Conservation (phyloP, 257 asterid species). For the Penstemon newberryi region DNA sequence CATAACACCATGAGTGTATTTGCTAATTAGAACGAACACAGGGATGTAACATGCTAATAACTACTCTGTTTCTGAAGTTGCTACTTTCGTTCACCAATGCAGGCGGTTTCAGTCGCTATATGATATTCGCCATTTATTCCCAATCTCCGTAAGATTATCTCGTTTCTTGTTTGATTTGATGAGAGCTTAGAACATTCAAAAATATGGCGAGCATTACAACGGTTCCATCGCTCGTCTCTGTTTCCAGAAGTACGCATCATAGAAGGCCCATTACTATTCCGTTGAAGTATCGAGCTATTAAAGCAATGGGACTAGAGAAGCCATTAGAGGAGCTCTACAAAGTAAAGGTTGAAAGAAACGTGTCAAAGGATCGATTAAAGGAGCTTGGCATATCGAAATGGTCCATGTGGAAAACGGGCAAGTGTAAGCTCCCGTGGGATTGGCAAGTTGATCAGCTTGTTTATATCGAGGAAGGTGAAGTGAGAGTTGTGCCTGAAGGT, state of each 20-base stretch:
- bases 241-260: slow-evolving; percentile 26
- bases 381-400: slow-evolving; percentile 76
- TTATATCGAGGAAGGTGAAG: slow-evolving; percentile 95
- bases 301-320: slow-evolving; percentile 65
- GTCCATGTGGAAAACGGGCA: slow-evolving; percentile 93
- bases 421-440: slow-evolving; percentile 93
- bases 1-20: too few species aligned
- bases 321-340: slow-evolving; percentile 89
- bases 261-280: slow-evolving; percentile 11
- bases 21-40: too few species aligned
- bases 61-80: background rate
- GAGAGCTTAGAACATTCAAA: background rate
- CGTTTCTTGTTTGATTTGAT: background rate
- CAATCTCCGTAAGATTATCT: background rate
- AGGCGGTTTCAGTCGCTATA: background rate
- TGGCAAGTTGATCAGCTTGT: slow-evolving; percentile 97
- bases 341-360: slow-evolving; percentile 76
- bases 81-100: background rate
- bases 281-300: slow-evolving; percentile 28
- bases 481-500: slow-evolving; percentile 94
- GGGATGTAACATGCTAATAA: background rate
- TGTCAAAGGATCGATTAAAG: slow-evolving; percentile 52
- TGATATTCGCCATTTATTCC: background rate
- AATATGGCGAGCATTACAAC: slow-evolving; percentile 53
- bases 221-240: slow-evolving; percentile 42